Evolutionary conservation across 2,329 filamentous ascomycete genomes (phyloP), one percentile per base, ranked within the genome.

Genomic region (Aspergillus oerlinghausenensis): DNA sequence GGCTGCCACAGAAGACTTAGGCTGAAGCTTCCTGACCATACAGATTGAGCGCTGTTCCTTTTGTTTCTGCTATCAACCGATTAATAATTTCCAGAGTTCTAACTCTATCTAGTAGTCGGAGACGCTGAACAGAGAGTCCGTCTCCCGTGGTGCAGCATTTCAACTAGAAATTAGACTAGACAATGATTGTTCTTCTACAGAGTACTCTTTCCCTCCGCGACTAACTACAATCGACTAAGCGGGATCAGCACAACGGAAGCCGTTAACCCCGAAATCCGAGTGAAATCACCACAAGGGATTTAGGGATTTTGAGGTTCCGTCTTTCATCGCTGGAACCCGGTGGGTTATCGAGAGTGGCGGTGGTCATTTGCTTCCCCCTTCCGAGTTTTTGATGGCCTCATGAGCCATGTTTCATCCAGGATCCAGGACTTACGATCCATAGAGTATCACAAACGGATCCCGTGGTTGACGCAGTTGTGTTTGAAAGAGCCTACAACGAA

Each of bases 191-290:
- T 21, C 42, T 23, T 8, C 6, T 2, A 43, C n/a, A n/a, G n/a
- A n/a, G n/a, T n/a, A n/a, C 3, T 43, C 40, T n/a, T 19, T 29
- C 29, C 29, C 11, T 32, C 40, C 19, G n/a, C 10, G 3, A 21
- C 42, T 45, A 45, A 45, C 42, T 9, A 21, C 42, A 21, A 45
- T 25, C 26, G 17, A 28, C 43, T 21, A 17, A 14, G 19, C 26
- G 42, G 40, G 21, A 42, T 21, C n/a, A 26, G 26, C 21, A 29
- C 42, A 32, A 38, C 53, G 53, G 53, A 55, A 48, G 4, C 19
- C 28, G 38, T 51, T 55, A 55, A 51, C 48, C 26, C 53, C 53
- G 53, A 55, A 45, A 19, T 5, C 51, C 51, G 51, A 53, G 26
- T n/a, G 35, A 38, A 17, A 38, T 14, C 14, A 38, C 5, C 7